Conservation (phyloP, 2,329 filamentous ascomycete genomes). For the Botrytis pseudocinerea region DNA sequence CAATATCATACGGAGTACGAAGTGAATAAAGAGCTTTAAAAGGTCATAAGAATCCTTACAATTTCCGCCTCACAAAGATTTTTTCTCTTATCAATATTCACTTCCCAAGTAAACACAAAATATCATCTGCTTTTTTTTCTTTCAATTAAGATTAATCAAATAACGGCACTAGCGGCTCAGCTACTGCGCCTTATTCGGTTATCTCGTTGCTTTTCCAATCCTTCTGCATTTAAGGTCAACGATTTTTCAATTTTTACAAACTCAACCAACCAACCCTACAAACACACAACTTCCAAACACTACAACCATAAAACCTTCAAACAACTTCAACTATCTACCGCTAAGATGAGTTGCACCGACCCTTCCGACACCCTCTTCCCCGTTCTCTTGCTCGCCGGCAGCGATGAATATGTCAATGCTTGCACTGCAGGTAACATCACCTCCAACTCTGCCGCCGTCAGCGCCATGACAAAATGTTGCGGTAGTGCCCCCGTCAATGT, state of each 20-base stretch:
- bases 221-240: conserved; percentile 9
- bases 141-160: not conserved
- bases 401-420: conserved; percentile 3
- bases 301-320: not conserved
- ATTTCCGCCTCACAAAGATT: conserved; percentile 8
- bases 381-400: not conserved
- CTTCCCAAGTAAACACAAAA: not conserved
- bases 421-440: conserved; percentile 21
- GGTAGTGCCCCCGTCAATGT: conserved; percentile 8
- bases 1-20: no score
- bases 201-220: not conserved
- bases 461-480: conserved; percentile 13
- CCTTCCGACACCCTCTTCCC: not conserved
- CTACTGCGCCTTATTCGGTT: not conserved
- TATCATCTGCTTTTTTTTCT: not conserved
- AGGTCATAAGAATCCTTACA: conserved; percentile 13
- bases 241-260: not conserved
- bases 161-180: not conserved
- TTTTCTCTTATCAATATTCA: conserved; percentile 6
- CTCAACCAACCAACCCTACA: not conserved
- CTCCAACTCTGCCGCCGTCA: conserved; percentile 9
- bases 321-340: not conserved
- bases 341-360: conserved; percentile 12
- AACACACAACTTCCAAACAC: not conserved
- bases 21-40: conserved; percentile 6